Conservation (phyloP, 2,329 filamentous ascomycete genomes). For the Didymosphaeria variabile region DNA sequence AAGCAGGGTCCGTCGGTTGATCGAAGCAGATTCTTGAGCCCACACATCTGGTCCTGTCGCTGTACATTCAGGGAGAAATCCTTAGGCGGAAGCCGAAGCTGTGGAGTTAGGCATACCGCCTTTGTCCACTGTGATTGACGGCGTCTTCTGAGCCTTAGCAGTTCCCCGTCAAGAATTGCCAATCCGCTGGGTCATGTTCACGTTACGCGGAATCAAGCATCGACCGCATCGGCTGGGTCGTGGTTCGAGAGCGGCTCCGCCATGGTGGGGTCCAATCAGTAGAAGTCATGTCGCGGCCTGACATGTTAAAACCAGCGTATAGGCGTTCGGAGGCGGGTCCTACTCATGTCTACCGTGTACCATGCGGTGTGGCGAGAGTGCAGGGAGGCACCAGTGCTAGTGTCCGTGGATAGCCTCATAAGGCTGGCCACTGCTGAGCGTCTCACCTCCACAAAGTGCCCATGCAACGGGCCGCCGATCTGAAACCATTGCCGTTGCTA, state of each 20-base stretch:
- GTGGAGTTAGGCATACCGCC: constrained; percentile 19
- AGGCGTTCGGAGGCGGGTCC: constrained; percentile 3
- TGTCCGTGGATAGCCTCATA: constrained; percentile 11
- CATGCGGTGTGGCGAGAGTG: constrained; percentile 4
- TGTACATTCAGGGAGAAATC: constrained; percentile 6
- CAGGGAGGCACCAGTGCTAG: constrained; percentile 7
- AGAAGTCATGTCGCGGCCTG: constrained; percentile 4
- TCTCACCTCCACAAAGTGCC: constrained; percentile 10
- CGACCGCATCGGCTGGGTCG: neutral
- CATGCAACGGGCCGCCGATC: constrained; percentile 7
- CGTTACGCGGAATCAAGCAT: constrained; percentile 5
- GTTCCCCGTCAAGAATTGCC: constrained; percentile 19
- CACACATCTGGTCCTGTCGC: constrained; percentile 9
- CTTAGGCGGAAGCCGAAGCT: constrained; percentile 10
- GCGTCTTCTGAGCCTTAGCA: neutral
- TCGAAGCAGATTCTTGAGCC: constrained; percentile 15
- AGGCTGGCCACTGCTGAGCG: constrained; percentile 12
- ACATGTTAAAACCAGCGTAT: neutral
- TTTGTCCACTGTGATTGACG: neutral
- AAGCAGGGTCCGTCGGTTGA: constrained; percentile 16
- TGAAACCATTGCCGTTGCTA: constrained; percentile 4
- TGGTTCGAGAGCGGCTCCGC: constrained; percentile 1
- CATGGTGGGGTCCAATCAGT: constrained; percentile 7
- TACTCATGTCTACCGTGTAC: neutral
- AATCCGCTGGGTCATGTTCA: constrained; percentile 15